Percentiles rank a stretch among this genome's conserved stretches.
Evolutionary conservation across 176 grass and related monocot genomes (phyloP).

Genomic region (Eragrostis nindensis): DNA sequence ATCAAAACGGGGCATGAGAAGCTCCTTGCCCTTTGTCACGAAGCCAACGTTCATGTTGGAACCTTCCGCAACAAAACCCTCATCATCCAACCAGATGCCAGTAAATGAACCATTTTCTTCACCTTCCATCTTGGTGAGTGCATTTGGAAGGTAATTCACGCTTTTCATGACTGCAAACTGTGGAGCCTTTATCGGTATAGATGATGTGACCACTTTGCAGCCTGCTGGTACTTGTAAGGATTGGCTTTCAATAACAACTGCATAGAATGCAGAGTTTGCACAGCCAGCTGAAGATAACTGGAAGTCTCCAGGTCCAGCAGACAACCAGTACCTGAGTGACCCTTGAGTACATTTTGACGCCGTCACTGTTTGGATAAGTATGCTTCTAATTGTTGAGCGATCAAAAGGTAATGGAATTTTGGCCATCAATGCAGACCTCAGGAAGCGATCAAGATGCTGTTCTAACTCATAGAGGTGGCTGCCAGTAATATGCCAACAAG

Average conservation of each 20-base stretch:
- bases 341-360: constrained; percentile 83
- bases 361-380: constrained; percentile 73
- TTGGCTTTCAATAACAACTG: constrained; percentile 57
- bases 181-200: constrained; percentile 78
- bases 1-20: constrained; percentile 79
- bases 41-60: constrained; percentile 94
- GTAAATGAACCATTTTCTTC: constrained; percentile 76
- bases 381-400: constrained; percentile 55
- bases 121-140: constrained; percentile 72
- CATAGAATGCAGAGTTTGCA: constrained; percentile 65
- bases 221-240: constrained; percentile 50
- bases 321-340: constrained; percentile 91
- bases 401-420: constrained; percentile 72
- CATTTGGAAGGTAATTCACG: constrained; percentile 88
- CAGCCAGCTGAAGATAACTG: constrained; percentile 77
- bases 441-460: constrained; percentile 81
- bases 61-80: constrained; percentile 83
- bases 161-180: constrained; percentile 86
- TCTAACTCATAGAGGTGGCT: constrained; percentile 95
- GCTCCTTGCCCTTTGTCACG: constrained; percentile 64
- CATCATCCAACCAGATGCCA: constrained; percentile 83
- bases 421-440: constrained; percentile 74
- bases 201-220: constrained; percentile 81
- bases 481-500: constrained; percentile 29
- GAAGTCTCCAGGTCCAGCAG: constrained; percentile 87